A percentile compares a stretch with the other conserved stretches of the same genome.
Conservation (phyloP, 805 yeast species). For the Starmerella apis region DNA sequence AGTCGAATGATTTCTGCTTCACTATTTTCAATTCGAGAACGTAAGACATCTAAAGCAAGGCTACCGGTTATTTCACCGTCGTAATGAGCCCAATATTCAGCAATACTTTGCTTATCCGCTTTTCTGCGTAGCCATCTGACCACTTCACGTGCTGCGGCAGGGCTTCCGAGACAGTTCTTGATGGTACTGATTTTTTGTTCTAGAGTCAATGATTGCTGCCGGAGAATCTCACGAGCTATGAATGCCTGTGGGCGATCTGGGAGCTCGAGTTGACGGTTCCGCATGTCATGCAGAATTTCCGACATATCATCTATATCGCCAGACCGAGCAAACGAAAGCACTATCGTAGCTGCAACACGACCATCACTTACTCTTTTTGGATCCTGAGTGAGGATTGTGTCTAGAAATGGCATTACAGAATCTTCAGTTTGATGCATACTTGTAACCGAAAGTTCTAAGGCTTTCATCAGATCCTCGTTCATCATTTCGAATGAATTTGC, state of each 20-base stretch:
- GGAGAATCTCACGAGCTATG: background rate
- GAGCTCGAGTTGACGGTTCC: background rate
- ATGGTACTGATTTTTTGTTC: background rate
- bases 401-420: slow-evolving; percentile 7
- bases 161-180: background rate
- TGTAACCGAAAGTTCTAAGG: background rate
- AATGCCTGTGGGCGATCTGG: background rate
- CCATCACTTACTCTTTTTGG: slow-evolving; percentile 12
- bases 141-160: background rate
- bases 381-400: background rate
- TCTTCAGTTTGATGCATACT: background rate
- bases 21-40: background rate
- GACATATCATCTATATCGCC: slow-evolving; percentile 7
- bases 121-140: background rate
- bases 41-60: slow-evolving; percentile 10
- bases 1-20: background rate
- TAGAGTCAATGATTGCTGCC: background rate
- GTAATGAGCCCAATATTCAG: background rate
- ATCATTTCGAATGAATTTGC: background rate
- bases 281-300: slow-evolving; percentile 13
- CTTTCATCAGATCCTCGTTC: background rate
- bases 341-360: slow-evolving; percentile 7
- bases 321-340: slow-evolving; percentile 7
- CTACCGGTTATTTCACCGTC: background rate
- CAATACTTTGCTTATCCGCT: background rate